Conservation (phyloP, 768 basidiomycete species). For the Auricularia auricula-judae region DNA sequence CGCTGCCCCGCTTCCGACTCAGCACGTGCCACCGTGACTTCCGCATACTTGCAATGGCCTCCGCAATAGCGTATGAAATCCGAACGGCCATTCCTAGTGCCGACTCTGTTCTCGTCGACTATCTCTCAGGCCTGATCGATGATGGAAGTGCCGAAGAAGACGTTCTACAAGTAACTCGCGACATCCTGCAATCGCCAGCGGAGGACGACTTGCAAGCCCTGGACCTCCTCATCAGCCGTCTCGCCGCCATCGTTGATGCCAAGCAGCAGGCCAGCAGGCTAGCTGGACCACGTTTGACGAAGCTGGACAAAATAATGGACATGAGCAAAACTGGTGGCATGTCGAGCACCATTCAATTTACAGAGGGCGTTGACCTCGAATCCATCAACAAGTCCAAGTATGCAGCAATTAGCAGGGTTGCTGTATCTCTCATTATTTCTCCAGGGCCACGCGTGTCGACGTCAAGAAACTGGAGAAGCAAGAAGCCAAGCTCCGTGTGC, state of each 20-base stretch:
- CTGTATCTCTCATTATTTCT: neutral
- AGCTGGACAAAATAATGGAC: constrained; percentile 79
- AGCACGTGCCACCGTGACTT: neutral
- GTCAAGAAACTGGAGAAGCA: constrained; percentile 94
- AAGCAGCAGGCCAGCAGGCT: constrained; percentile 42
- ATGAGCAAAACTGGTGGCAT: constrained; percentile 71
- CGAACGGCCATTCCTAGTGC: neutral
- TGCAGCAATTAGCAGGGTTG: constrained; percentile 31
- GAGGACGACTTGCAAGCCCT: constrained; percentile 32
- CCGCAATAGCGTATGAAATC: neutral
- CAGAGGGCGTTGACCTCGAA: constrained; percentile 80
- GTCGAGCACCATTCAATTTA: constrained; percentile 67
- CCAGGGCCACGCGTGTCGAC: constrained; percentile 81
- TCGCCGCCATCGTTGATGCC: constrained; percentile 54
- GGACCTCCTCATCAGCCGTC: constrained; percentile 53
- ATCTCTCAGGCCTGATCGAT: constrained; percentile 43
- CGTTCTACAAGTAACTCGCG: constrained; percentile 62
- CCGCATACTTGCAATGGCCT: neutral
- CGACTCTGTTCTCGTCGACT: neutral
- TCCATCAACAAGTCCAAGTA: constrained; percentile 89
- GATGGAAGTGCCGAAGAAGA: constrained; percentile 85
- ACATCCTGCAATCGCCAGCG: constrained; percentile 62
- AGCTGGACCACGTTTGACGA: constrained; percentile 41
- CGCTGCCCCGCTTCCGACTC: neutral
- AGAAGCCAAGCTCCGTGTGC: constrained; percentile 86